Evolutionary conservation across 192 early-diverging fungal species (phyloP).

Genomic region (Rhizoclosmatium globosum): DNA sequence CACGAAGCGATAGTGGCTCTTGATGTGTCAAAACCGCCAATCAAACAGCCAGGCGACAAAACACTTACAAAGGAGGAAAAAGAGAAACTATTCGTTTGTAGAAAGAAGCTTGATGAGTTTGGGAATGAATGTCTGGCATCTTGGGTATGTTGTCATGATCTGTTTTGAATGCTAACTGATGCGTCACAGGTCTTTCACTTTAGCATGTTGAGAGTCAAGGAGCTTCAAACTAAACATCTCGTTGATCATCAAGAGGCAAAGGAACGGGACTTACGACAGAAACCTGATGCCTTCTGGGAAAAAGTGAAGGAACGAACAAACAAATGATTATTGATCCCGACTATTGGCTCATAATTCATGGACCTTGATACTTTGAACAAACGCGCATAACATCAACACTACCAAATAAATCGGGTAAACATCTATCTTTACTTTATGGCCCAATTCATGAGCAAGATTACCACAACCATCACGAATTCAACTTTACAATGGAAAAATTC

Average conservation of each 20-base stretch:
- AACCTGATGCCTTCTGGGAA: constrained; percentile 51
- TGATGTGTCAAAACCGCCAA: constrained; percentile 50
- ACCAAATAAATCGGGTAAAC: too few species aligned
- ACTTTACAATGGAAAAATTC: too few species aligned
- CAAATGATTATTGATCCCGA: too few species aligned
- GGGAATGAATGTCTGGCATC: constrained; percentile 74
- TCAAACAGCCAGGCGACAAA: constrained; percentile 45
- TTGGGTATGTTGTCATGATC: constrained; percentile 53
- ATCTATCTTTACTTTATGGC: too few species aligned
- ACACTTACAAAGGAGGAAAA: constrained; percentile 42
- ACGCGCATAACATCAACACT: too few species aligned
- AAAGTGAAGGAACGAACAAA: constrained; percentile 40
- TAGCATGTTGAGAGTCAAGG: constrained; percentile 57
- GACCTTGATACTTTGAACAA: too few species aligned
- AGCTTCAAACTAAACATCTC: constrained; percentile 51
- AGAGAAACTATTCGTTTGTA: constrained; percentile 55
- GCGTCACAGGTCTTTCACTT: constrained; percentile 49
- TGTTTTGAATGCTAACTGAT: not conserved
- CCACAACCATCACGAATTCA: too few species aligned
- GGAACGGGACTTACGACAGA: constrained; percentile 27
- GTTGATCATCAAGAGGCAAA: constrained; percentile 43
- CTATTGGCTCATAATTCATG: too few species aligned
- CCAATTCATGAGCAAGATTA: too few species aligned
- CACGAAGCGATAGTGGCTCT: constrained; percentile 53
- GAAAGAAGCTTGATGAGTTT: constrained; percentile 61